These are phyloP conservation scores for Fusarium stilboides DNA, from an alignment of 2,329 filamentous ascomycete species.

Conservation along the genomic window DNA sequence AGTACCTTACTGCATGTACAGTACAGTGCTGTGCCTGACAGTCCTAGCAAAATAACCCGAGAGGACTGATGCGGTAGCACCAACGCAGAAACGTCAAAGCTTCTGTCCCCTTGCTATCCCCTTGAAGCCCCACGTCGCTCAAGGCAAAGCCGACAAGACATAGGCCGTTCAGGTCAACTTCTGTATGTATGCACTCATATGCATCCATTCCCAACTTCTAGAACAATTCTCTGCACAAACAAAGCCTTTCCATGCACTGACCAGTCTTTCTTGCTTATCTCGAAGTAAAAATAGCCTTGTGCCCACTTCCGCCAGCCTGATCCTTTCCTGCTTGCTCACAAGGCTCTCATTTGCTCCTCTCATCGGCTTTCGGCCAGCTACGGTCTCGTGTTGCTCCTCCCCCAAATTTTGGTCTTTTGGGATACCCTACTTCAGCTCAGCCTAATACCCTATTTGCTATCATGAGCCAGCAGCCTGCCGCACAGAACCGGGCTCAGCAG, in stretches of 20 bases:
- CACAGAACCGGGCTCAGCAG: slow-evolving; percentile 38
- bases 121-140: slow-evolving; percentile 41
- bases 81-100: slow-evolving; percentile 42
- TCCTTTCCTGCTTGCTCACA: slow-evolving; percentile 21
- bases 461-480: slow-evolving; percentile 45
- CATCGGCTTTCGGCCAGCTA: slow-evolving; percentile 20
- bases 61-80: slow-evolving; percentile 32
- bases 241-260: slow-evolving; percentile 12
- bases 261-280: slow-evolving; percentile 14
- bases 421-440: slow-evolving; percentile 17
- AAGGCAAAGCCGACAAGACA: slow-evolving; percentile 31
- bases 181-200: slow-evolving; percentile 12
- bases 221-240: slow-evolving; percentile 39
- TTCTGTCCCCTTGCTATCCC: slow-evolving; percentile 32
- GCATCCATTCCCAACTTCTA: slow-evolving; percentile 36
- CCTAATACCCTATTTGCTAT: slow-evolving; percentile 21
- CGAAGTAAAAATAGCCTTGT: slow-evolving; percentile 30
- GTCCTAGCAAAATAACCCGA: slow-evolving; percentile 28
- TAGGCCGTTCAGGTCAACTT: slow-evolving; percentile 16
- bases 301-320: slow-evolving; percentile 21
- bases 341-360: slow-evolving; percentile 22
- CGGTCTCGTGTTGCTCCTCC: slow-evolving; percentile 38
- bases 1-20: not conserved
- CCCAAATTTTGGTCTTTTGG: slow-evolving; percentile 6
- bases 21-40: slow-evolving; percentile 17